Evolutionary conservation across 495 filamentous ascomycete genomes (phyloP), one percentile per base, ranked within the genome.

Genomic region (Cetradonia linearis): DNA sequence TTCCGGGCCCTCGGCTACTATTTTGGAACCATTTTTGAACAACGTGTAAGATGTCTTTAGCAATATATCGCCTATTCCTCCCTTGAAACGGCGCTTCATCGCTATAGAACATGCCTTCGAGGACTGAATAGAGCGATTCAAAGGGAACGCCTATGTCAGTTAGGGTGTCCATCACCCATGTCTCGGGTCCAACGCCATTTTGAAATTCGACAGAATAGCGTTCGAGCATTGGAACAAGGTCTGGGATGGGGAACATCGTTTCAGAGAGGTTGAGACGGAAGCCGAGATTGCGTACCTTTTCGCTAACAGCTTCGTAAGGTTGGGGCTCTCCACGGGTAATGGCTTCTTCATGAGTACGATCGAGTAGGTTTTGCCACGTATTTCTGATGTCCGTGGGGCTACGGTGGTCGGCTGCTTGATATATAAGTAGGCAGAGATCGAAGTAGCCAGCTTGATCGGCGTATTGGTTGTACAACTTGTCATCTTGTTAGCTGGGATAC

Each of bases 361-460:
- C 79, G 62, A 98, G 82, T 28, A 96, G 78, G 60, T 85, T 83
- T 66, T 85, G 78, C 93, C 93, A 99, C 28, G 89, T 92, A 55
- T 84, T 74, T 57, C 76, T 76, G 69, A 99, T 89, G 70, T 91
- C 85, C 54, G 85, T 81, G 10, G 83, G 77, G 67, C 91, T 92
- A 64, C 91, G 86, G 75, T 91, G 86, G 71, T 96, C 87, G 34
- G 91, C 91, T 0, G 83, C 76, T 71, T 89, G 85, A 74, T 88
- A 97, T 66, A 97, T 95, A 55, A 88, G 78, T 27, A 99, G 83
- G 70, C 86, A 94, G 59, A 99, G 83, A 69, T 97, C 93, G 73
- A 86, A 87, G 76, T 96, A 99, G 57, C 80, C 81, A 8, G 86
- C 92, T 65, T 87, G 83, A 66, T 97, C 91, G 60, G 89, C 87